Evolutionary conservation across 257 asterid species (phyloP).

Genomic region (Gynochthodes officinalis): DNA sequence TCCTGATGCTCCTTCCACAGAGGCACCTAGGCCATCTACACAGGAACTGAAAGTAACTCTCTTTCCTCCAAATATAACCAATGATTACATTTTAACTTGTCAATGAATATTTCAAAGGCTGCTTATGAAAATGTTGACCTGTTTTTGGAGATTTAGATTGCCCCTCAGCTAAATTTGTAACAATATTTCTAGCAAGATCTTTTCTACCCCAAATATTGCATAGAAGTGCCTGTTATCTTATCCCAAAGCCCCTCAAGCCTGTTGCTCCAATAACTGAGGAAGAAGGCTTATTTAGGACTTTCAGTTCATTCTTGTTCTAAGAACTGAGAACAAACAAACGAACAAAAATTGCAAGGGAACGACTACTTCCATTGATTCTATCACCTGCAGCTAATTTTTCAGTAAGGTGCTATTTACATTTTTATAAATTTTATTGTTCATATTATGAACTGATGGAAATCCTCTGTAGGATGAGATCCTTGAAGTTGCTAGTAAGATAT

Average conservation of each 20-base stretch:
- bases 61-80: not conserved
- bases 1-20: constrained; percentile 66
- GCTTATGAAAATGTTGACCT: not conserved
- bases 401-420: not conserved
- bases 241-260: not conserved
- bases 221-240: no score
- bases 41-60: constrained; percentile 72
- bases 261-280: not conserved
- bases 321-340: no score
- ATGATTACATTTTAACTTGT: not conserved
- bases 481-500: constrained; percentile 90
- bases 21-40: constrained; percentile 76
- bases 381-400: not conserved
- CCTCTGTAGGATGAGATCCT: constrained; percentile 78
- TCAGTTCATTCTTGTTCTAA: not conserved
- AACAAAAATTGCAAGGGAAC: not conserved
- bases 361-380: not conserved
- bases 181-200: not conserved
- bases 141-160: not conserved
- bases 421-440: not conserved
- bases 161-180: not conserved
- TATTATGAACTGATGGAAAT: not conserved
- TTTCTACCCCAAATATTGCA: not conserved
- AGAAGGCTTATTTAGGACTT: not conserved
- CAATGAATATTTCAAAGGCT: not conserved